phyloP scores from a whole-genome alignment of 371 early-diverging fungal genomes.

The Mortierella sp. region DNA sequence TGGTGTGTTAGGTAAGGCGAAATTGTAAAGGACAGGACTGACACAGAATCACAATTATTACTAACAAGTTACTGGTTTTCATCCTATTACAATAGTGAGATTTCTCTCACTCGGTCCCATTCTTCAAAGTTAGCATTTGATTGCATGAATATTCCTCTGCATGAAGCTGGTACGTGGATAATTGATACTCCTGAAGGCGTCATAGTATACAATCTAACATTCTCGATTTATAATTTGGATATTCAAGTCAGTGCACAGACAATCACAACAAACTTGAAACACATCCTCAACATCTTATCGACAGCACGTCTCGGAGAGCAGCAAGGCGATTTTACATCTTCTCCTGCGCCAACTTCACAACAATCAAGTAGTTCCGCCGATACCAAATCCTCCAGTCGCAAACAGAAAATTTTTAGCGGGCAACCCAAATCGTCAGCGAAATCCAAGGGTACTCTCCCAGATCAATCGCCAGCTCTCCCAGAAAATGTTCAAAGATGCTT shows the following conservation, averaged over 20 bases:
- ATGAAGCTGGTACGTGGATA: slow-evolving; percentile 14
- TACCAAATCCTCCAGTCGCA: slow-evolving; percentile 1
- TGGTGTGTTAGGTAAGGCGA: slow-evolving; percentile 55
- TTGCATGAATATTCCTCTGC: slow-evolving; percentile 25
- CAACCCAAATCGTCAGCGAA: slow-evolving; percentile 29
- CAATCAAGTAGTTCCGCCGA: background rate
- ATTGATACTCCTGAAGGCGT: background rate
- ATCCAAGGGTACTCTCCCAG: slow-evolving; percentile 44
- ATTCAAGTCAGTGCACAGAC: slow-evolving; percentile 18
- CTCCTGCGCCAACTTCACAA: background rate
- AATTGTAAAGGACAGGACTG: background rate
- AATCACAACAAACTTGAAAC: slow-evolving; percentile 29
- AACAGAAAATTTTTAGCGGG: slow-evolving; percentile 29
- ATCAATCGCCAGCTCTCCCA: slow-evolving; percentile 58
- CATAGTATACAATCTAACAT: background rate
- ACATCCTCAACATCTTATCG: slow-evolving; percentile 26
- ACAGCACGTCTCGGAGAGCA: slow-evolving; percentile 17
- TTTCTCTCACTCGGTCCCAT: slow-evolving; percentile 8
- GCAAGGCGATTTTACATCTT: background rate
- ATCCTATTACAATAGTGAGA: slow-evolving; percentile 13
- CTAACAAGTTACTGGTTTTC: background rate
- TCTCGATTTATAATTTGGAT: background rate
- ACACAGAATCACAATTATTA: background rate
- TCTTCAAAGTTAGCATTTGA: slow-evolving; percentile 37
- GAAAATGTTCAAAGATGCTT: slow-evolving; percentile 70